Evolutionary conservation across 495 filamentous ascomycete species (phyloP).

Genomic region (Jackrogersella multiformis): DNA sequence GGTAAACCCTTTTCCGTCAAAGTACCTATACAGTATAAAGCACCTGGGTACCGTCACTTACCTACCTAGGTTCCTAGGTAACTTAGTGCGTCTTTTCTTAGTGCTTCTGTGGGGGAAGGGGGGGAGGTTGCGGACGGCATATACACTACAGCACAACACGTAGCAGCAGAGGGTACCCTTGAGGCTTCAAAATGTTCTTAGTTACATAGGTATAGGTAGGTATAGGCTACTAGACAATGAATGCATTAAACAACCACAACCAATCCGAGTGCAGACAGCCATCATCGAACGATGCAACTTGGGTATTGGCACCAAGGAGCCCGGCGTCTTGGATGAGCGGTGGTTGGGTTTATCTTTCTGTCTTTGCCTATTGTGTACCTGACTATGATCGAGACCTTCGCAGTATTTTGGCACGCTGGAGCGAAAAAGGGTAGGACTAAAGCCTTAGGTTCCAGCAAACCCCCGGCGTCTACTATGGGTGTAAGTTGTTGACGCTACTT

Average conservation of each 20-base stretch:
- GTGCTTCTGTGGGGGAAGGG: slow-evolving; percentile 16
- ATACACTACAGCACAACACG: background rate
- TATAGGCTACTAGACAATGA: slow-evolving; percentile 20
- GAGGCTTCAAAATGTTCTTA: background rate
- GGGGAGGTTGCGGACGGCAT: background rate
- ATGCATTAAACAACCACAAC: slow-evolving; percentile 12
- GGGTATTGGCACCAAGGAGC: slow-evolving; percentile 16
- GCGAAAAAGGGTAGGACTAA: slow-evolving; percentile 12
- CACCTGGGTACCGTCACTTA: slow-evolving; percentile 16
- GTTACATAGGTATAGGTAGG: background rate
- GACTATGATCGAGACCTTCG: slow-evolving; percentile 10
- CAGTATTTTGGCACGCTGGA: slow-evolving; percentile 11
- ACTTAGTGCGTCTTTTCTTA: background rate
- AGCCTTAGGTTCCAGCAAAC: slow-evolving; percentile 5
- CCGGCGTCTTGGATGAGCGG: slow-evolving; percentile 31
- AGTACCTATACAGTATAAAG: slow-evolving; percentile 34
- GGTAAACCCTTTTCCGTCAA: slow-evolving; percentile 14
- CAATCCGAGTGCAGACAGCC: slow-evolving; percentile 19
- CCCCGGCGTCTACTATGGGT: slow-evolving; percentile 3
- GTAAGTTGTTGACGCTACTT: background rate
- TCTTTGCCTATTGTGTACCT: slow-evolving; percentile 28
- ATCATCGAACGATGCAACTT: slow-evolving; percentile 29
- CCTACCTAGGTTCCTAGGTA: background rate
- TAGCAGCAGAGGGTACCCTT: background rate
- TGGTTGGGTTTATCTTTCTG: slow-evolving; percentile 23